Base-by-base conservation (phyloP, 1,284 basidiomycete species). In the Leccinum subfulvum region DNA sequence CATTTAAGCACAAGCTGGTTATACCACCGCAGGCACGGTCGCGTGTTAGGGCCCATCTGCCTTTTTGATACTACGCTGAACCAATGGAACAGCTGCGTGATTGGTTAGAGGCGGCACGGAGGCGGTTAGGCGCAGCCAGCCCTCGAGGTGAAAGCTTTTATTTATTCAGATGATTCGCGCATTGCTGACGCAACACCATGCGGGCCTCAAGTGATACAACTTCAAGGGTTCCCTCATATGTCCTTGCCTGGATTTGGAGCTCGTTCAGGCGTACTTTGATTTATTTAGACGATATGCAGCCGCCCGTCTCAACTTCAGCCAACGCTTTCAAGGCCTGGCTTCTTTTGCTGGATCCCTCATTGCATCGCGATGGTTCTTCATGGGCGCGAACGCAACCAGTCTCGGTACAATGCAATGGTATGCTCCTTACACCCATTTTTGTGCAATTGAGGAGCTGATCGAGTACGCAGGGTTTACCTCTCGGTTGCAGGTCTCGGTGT, bases 281-380 rank as follows among this genome's bases (percentile, higher is more conserved):
- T 23, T 23, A 3, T 23, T 23, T 23, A 23, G 23, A 23, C 23
- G 23, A 23, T 86, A 88, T 71, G 91, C 91, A 57, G 88, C 90
- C 9, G 87, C 89, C 71, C 84, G 91, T 53, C 81, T 94, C 41
- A 91, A 92, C 72, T 89, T 93, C 72, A 90, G 88, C 59, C 92
- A 94, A 76, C 88, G 89, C 2, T 92, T 91, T 79, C 90, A 93
- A 74, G 90, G 92, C 55, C 80, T 94, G 44, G 91, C 90, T 0
- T 86, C 86, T 1, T 91, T 94, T 70, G 81, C 88, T 23, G 92
- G 92, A 0, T 91, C 92, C 28, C 82, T 93, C 67, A 94, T 94
- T 69, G 91, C 90, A 23, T 86, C 87, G 16, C 77, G 80, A 52
- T 91, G 86, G 80, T 93, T 93, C 79, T 91, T 91, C 80, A 78